Percentiles rank a stretch among this genome's conserved stretches.
These are phyloP conservation scores for Sporothrix pseudoabietina DNA, from an alignment of 2,329 filamentous ascomycete genomes.

Conservation along the genomic window DNA sequence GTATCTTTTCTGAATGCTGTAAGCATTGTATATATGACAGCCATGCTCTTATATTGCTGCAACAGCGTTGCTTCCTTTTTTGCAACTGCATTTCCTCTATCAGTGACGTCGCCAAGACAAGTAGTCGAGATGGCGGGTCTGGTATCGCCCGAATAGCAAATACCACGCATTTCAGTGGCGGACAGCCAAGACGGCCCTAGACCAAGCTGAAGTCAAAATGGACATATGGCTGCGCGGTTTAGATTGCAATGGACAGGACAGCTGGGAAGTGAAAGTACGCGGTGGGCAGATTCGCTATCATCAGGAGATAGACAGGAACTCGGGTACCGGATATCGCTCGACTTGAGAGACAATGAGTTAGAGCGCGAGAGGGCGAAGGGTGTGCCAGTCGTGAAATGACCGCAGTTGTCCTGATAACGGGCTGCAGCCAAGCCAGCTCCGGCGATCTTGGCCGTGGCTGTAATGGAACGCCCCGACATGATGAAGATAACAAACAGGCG, in stretches of 20 bases:
- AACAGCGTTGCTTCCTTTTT: not conserved
- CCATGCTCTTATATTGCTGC: not conserved
- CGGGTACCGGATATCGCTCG: not conserved
- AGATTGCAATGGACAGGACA: not conserved
- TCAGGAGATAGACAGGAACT: conserved; percentile 5
- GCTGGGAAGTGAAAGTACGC: not conserved
- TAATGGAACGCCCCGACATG: not conserved
- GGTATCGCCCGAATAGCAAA: not conserved
- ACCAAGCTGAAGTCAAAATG: too few relatives aligned
- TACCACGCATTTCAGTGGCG: conserved; percentile 1
- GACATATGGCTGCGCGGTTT: not conserved
- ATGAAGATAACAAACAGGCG: not conserved
- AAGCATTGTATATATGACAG: too few relatives aligned
- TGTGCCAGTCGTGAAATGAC: not conserved
- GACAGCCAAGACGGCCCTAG: conserved; percentile 10
- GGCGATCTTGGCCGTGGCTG: not conserved
- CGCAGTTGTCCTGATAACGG: not conserved
- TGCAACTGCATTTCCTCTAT: not conserved
- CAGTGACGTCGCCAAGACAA: not conserved
- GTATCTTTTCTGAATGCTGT: not conserved
- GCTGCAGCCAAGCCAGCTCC: conserved; percentile 1
- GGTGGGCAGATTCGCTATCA: not conserved
- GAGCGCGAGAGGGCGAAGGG: not conserved
- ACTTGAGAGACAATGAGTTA: not conserved
- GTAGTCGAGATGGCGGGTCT: not conserved